These are phyloP conservation scores for Tuber aestivum DNA, from an alignment of 495 filamentous ascomycete species.

Conservation along the genomic window DNA sequence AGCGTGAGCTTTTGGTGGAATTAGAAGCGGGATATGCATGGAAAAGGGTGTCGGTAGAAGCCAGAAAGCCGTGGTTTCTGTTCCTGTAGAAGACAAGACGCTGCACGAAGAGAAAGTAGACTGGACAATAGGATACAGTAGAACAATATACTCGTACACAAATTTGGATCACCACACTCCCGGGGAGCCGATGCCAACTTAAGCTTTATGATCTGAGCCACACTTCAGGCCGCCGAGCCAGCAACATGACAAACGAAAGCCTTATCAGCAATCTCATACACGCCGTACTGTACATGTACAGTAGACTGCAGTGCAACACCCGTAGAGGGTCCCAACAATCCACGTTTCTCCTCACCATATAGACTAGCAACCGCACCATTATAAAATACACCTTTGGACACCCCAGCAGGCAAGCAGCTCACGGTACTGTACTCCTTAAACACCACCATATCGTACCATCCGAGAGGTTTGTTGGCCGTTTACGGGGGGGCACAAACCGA, in stretches of 20 bases:
- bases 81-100: background rate
- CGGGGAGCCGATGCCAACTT: background rate
- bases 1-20: constrained; percentile 99
- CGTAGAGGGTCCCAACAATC: background rate
- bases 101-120: background rate
- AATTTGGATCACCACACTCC: background rate
- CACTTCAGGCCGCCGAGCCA: background rate
- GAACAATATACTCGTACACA: background rate
- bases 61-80: background rate
- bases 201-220: background rate
- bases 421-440: too few species aligned
- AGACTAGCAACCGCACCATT: too few species aligned
- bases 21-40: constrained; percentile 37
- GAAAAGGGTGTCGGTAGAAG: background rate
- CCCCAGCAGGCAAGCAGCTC: too few species aligned
- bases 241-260: background rate
- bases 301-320: background rate
- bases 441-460: too few species aligned
- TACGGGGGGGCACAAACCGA: too few species aligned
- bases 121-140: background rate
- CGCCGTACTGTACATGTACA: too few species aligned
- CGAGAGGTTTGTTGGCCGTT: too few species aligned
- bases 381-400: too few species aligned
- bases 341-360: background rate
- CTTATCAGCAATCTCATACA: background rate